Percentiles rank a stretch among this genome's conserved stretches.
These are phyloP conservation scores for Blastobotrys persicus DNA, from an alignment of 1,139 yeast genomes.

Conservation along the genomic window DNA sequence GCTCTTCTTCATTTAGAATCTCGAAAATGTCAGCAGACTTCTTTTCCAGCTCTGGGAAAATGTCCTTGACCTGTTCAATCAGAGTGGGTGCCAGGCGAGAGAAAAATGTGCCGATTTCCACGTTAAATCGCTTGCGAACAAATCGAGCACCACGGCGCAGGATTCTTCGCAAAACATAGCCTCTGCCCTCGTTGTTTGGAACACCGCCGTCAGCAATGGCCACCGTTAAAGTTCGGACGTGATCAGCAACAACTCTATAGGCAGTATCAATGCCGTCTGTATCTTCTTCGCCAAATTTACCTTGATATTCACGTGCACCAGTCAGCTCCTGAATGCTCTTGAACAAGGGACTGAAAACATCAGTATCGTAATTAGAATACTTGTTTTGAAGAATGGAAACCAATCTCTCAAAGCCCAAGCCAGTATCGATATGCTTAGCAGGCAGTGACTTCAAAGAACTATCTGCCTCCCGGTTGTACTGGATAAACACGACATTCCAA, in stretches of 20 bases:
- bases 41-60: slow-evolving; percentile 84
- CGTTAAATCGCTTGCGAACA: slow-evolving; percentile 92
- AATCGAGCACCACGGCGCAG: slow-evolving; percentile 97
- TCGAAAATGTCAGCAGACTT: slow-evolving; percentile 78
- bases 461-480: slow-evolving; percentile 90
- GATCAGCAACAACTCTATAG: slow-evolving; percentile 96
- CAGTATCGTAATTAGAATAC: slow-evolving; percentile 92
- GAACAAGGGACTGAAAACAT: slow-evolving; percentile 88
- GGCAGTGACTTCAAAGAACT: slow-evolving; percentile 81
- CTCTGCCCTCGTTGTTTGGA: slow-evolving; percentile 98
- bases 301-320: slow-evolving; percentile 85
- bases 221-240: slow-evolving; percentile 92
- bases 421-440: slow-evolving; percentile 93
- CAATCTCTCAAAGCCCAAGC: slow-evolving; percentile 97
- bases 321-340: slow-evolving; percentile 84
- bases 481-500: slow-evolving; percentile 97
- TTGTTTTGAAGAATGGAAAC: slow-evolving; percentile 92
- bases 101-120: slow-evolving; percentile 92
- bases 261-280: slow-evolving; percentile 95
- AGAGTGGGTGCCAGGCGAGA: slow-evolving; percentile 89
- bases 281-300: slow-evolving; percentile 91
- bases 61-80: slow-evolving; percentile 79
- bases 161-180: slow-evolving; percentile 94
- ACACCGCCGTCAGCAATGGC: slow-evolving; percentile 99
- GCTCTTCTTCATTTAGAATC: slow-evolving; percentile 93